phyloP scores from a whole-genome alignment of 257 asterid species.

The Oldenlandia corymbosa region DNA sequence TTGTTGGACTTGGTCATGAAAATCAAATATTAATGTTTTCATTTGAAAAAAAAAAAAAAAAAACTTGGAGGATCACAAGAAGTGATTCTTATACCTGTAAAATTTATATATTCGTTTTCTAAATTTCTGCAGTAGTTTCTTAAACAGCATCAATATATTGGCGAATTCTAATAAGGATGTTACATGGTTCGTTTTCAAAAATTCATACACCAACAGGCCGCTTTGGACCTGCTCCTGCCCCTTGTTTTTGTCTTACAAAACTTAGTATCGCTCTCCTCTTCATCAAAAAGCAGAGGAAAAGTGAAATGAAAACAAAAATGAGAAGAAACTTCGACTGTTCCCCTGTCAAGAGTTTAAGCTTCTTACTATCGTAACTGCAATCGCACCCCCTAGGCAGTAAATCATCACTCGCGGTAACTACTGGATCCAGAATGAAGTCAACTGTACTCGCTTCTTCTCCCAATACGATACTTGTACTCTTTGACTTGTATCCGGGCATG shows the following conservation, averaged over 20 bases:
- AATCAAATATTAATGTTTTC: background rate
- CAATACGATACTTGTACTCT: conserved; percentile 42
- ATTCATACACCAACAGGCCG: conserved; percentile 39
- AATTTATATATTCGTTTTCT: too few species aligned
- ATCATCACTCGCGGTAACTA: conserved; percentile 24
- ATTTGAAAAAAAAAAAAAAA: background rate
- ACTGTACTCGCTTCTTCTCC: conserved; percentile 56
- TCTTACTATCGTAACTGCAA: conserved; percentile 31
- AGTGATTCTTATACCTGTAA: background rate
- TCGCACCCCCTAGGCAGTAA: conserved; percentile 26
- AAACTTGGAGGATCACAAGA: background rate
- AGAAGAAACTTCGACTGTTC: conserved; percentile 35
- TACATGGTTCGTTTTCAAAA: conserved; percentile 3
- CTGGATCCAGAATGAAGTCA: conserved; percentile 67
- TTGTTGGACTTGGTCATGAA: background rate
- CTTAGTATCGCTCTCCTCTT: conserved; percentile 47
- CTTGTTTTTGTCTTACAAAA: conserved; percentile 40
- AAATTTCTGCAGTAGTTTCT: too few species aligned
- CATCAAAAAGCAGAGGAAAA: conserved; percentile 58
- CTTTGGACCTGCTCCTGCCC: conserved; percentile 29
- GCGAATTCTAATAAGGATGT: conserved; percentile 4
- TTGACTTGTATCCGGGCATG: conserved; percentile 63
- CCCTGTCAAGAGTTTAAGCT: conserved; percentile 33
- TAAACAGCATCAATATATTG: background rate
- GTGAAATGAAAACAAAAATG: conserved; percentile 37